Conservation (phyloP, 148 eudicot genomes). For the Vaccinium macrocarpon region DNA sequence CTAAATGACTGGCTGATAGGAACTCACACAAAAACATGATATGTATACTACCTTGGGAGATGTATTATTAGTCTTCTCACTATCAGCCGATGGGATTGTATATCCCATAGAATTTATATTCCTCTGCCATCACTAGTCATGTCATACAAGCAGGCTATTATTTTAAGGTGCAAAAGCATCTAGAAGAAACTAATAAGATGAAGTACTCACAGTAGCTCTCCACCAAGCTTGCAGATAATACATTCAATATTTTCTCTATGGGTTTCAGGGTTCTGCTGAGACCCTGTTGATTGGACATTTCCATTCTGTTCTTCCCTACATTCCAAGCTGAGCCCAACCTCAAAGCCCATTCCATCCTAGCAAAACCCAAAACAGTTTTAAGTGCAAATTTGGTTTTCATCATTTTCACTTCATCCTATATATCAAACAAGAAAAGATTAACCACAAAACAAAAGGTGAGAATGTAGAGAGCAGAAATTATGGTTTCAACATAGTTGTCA, state of each 20-base stretch:
- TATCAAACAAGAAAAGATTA: neutral
- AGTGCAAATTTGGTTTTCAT: neutral
- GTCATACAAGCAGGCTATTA: neutral
- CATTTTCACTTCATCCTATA: neutral
- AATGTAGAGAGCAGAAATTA: neutral
- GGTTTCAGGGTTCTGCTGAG: conserved; percentile 11
- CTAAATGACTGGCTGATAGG: neutral
- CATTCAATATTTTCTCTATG: conserved; percentile 12
- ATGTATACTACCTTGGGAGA: neutral
- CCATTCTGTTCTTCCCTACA: neutral
- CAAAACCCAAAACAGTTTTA: neutral
- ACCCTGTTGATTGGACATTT: neutral
- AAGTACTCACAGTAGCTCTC: conserved; percentile 27
- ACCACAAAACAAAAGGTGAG: neutral
- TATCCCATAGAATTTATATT: neutral
- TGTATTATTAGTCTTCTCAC: neutral
- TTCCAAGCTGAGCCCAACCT: conserved; percentile 2
- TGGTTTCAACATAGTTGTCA: neutral
- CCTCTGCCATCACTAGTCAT: neutral
- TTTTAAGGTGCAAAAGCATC: conserved; percentile 7
- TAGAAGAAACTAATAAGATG: neutral
- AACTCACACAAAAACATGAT: neutral
- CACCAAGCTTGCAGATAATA: conserved; percentile 22
- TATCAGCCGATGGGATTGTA: neutral
- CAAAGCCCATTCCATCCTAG: conserved; percentile 13